Conservation (phyloP, 2,329 filamentous ascomycete species). For the Cladophialophora chaetospira region DNA sequence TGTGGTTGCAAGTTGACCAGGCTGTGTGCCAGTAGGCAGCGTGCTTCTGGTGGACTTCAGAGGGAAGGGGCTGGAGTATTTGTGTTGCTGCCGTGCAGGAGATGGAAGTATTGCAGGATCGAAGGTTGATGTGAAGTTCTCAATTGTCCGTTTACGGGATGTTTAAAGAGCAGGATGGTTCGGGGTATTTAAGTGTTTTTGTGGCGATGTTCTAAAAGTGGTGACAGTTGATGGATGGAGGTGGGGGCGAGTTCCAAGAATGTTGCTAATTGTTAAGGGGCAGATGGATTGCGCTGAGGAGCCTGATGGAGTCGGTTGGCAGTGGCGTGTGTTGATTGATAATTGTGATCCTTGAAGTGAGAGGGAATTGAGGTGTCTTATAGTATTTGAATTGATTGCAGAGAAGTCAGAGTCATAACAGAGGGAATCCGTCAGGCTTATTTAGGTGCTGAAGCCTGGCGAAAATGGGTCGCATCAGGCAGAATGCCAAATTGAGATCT, state of each 20-base stretch:
- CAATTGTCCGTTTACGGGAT: neutral
- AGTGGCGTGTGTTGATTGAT: neutral
- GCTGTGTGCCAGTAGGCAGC: neutral
- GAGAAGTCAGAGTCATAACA: slow-evolving; percentile 22
- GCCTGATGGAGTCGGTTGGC: slow-evolving; percentile 15
- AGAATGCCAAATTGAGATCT: slow-evolving; percentile 20
- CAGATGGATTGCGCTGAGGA: slow-evolving; percentile 14
- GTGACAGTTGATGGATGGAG: slow-evolving; percentile 24
- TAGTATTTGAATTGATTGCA: slow-evolving; percentile 6
- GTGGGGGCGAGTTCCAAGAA: slow-evolving; percentile 26
- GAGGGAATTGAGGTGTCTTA: slow-evolving; percentile 18
- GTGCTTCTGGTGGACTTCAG: neutral
- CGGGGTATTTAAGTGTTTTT: slow-evolving; percentile 9
- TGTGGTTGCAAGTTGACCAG: too few species aligned
- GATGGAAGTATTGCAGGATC: neutral
- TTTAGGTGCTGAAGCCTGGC: slow-evolving; percentile 21
- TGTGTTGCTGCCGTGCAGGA: neutral
- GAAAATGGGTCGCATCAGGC: slow-evolving; percentile 22
- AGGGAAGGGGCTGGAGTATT: neutral
- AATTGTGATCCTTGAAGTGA: slow-evolving; percentile 4
- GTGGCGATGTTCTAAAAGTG: slow-evolving; percentile 30
- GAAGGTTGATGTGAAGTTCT: neutral
- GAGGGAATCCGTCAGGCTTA: slow-evolving; percentile 16
- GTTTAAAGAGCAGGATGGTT: slow-evolving; percentile 8
- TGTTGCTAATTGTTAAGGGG: slow-evolving; percentile 22